Percentiles rank a stretch among this genome's conserved stretches.
These are phyloP conservation scores for Porphyrellus sp. DNA, from an alignment of 1,284 basidiomycete genomes.

Conservation along the genomic window DNA sequence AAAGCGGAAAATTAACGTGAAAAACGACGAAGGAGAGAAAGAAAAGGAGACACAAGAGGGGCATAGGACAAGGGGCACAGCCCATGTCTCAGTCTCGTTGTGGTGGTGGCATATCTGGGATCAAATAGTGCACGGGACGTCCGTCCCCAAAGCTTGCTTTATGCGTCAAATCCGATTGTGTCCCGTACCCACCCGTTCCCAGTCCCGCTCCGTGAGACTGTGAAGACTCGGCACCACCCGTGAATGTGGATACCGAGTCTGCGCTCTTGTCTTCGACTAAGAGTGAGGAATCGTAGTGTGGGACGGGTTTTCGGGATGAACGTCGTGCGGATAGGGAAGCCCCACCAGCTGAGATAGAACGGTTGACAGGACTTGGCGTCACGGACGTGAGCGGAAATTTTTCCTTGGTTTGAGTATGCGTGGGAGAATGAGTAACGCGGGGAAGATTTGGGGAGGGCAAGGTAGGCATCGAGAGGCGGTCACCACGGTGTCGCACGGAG, in stretches of 20 bases:
- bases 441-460: constrained; percentile 19
- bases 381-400: constrained; percentile 28
- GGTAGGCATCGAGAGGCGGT: constrained; percentile 31
- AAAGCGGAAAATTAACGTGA: not conserved
- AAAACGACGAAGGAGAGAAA: not conserved
- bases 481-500: constrained; percentile 25
- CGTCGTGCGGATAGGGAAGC: constrained; percentile 25
- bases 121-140: constrained; percentile 37
- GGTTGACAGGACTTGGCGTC: constrained; percentile 20
- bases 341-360: constrained; percentile 24
- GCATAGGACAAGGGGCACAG: constrained; percentile 2
- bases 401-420: constrained; percentile 11
- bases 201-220: constrained; percentile 29
- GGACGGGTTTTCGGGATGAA: constrained; percentile 44
- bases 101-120: constrained; percentile 41
- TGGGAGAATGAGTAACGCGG: constrained; percentile 16
- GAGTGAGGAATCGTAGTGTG: constrained; percentile 39
- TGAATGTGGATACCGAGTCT: constrained; percentile 24
- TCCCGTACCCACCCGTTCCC: constrained; percentile 13
- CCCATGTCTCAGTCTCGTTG: constrained; percentile 25
- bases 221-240: constrained; percentile 29
- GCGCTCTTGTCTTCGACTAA: constrained; percentile 19
- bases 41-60: not conserved
- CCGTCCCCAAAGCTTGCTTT: constrained; percentile 25
- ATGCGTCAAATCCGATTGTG: constrained; percentile 25